phyloP scores from a whole-genome alignment of 2,329 filamentous ascomycete species.

The Diaporthe sp. region DNA sequence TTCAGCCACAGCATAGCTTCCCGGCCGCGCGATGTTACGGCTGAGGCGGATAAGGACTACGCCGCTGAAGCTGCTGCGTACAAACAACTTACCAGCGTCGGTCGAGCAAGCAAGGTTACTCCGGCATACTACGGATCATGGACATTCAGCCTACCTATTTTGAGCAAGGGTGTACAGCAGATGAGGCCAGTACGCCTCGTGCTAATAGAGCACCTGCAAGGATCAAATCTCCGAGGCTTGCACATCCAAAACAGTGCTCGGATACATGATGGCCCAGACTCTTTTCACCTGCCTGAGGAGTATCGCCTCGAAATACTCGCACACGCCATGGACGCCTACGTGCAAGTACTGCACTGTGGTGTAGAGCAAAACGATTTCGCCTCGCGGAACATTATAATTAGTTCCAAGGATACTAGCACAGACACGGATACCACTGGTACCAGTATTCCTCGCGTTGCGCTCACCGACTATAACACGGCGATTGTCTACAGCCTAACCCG shows the following conservation, averaged over 20 bases:
- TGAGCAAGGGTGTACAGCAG: not conserved
- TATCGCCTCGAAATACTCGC: not conserved
- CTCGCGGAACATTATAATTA: not conserved
- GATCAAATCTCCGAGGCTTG: not conserved
- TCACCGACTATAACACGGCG: not conserved
- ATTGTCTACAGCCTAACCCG: not conserved
- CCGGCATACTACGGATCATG: not conserved
- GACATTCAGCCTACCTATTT: not conserved
- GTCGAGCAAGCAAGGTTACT: not conserved
- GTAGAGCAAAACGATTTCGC: slow-evolving; percentile 2
- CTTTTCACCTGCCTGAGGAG: not conserved
- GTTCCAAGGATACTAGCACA: not conserved
- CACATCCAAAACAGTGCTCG: not conserved
- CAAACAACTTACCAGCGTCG: not conserved
- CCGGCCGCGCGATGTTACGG: not conserved
- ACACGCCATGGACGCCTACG: not conserved
- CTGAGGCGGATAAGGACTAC: slow-evolving; percentile 1
- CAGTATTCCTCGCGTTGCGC: not conserved
- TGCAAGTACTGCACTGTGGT: not conserved
- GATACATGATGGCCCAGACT: not conserved
- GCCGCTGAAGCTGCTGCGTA: not conserved
- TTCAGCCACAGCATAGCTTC: not conserved
- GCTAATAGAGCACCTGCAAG: not conserved
- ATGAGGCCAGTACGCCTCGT: not conserved
- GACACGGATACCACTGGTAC: not conserved